Base-by-base conservation (phyloP, 2,329 filamentous ascomycete genomes). In the Geosmithia morbida region DNA sequence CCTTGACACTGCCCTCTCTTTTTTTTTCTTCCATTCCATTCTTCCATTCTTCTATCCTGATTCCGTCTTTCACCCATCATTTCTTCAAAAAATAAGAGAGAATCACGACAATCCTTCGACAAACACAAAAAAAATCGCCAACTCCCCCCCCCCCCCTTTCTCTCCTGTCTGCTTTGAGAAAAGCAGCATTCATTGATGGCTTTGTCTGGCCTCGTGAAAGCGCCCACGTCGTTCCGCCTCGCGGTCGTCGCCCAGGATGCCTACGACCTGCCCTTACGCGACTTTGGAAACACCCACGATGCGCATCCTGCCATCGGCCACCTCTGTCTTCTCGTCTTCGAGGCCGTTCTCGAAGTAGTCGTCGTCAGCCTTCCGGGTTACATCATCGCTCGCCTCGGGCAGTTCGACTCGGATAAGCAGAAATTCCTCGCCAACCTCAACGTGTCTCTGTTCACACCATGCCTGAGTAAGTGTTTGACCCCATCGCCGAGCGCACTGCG, bases 391-490 rank as follows among this genome's bases (percentile, higher is more conserved):
- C 74, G 85, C 40, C 74, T 87, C 56, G 92, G 92, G 61, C 85
- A 95, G 68, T 97, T 98, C 65, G 87, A 94, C 65, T 87, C 87
- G 52, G 88, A 95, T 46, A 86, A 89, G 62, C 92, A 98, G 64
- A 97, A 96, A 66, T 94, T 98, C 60, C 74, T 96, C 46, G 90
- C 92, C 47, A 96, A 98, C 60, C 73, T 98, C 55, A 98, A 98
- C 63, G 88, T 96, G 50, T 86, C 85, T 69, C 74, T 98, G 41
- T 98, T 98, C 66, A 98, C 92, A 29, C 92, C 92, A 53, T 97
- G 92, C 63, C 79, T 98, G 53, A 94, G 87, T 94, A 79, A 51
- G 82, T 66, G n/a, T n/a, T n/a, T n/a, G n/a, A n/a, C n/a, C n/a
- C n/a, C n/a, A n/a, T n/a, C n/a, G n/a, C n/a, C n/a, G n/a, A n/a